Base-by-base conservation (phyloP, 1,284 basidiomycete species). In the Malassezia cuniculi region DNA sequence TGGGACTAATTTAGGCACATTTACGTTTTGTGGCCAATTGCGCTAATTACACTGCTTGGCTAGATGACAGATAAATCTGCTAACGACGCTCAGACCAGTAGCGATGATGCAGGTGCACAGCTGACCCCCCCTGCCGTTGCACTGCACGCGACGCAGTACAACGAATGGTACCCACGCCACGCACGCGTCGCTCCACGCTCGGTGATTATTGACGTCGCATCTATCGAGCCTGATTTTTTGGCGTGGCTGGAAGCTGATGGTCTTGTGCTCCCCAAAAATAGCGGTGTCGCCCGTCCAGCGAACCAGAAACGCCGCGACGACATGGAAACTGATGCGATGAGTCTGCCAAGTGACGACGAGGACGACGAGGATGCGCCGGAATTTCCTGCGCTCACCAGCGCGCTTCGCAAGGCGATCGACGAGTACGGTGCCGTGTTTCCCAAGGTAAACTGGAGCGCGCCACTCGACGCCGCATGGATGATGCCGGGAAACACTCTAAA, bases 351-450 rank as follows among this genome's bases (percentile, higher is more conserved):
- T 16, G n/a, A 79, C 77, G 49, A 52, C 8, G 78, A 80, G n/a
- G 70, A 71, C 12, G 60, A 54, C 38, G 67, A 55, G 19, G 49
- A 52, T 1, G 52, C 39, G 16, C 33, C 34, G 11, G 41, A 41
- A 15, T 39, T 63, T 27, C 33, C 39, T 3, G 78, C 79, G 39
- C 70, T 94, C 14, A 85, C 89, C 57, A 69, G 70, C 6, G 71
- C 73, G 46, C 89, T 95, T 48, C 71, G 82, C 32, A 62, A 70
- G 6, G 76, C 75, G n/a, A 72, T 95, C 10, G 55, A 69, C 18
- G 70, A 76, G 41, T 89, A 85, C 58, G 54, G 55, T 3, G 79
- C 81, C 3, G 80, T 93, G 6, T 95, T 97, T 59, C 87, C 90
- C 0, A 97, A 97, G 36, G 47, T 66, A 26, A 60, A 61, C 31